Conservation (phyloP, 768 basidiomycete species). For the Gloeopeniophorella convolvens region DNA sequence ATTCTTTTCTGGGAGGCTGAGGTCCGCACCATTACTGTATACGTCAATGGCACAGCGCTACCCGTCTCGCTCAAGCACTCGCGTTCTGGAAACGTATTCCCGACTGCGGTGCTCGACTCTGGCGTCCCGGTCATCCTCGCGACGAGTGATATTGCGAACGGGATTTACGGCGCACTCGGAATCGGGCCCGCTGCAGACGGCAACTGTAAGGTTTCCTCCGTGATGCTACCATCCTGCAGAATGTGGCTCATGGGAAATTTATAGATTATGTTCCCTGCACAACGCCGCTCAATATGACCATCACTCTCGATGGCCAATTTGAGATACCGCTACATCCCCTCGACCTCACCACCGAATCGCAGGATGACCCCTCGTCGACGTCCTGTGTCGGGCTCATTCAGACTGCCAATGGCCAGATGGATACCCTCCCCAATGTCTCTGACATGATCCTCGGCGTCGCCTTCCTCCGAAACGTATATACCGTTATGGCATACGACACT, state of each 20-base stretch:
- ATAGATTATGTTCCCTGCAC: slow-evolving; percentile 71
- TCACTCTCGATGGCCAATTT: slow-evolving; percentile 53
- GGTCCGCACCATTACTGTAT: slow-evolving; percentile 55
- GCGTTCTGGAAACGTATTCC: slow-evolving; percentile 36
- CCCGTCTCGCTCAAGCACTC: slow-evolving; percentile 38
- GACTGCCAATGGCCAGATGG: slow-evolving; percentile 39
- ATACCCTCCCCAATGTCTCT: slow-evolving; percentile 34
- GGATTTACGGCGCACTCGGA: slow-evolving; percentile 70
- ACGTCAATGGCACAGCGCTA: slow-evolving; percentile 38
- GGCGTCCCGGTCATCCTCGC: slow-evolving; percentile 65
- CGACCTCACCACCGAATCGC: slow-evolving; percentile 53
- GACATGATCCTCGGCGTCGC: slow-evolving; percentile 79
- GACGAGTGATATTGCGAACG: slow-evolving; percentile 56
- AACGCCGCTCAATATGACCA: slow-evolving; percentile 63
- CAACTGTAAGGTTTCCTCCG: slow-evolving; percentile 46
- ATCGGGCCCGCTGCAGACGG: slow-evolving; percentile 53
- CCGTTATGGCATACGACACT: slow-evolving; percentile 60
- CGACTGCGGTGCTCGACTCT: slow-evolving; percentile 66
- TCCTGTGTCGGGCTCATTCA: slow-evolving; percentile 67
- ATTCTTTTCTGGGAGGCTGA: slow-evolving; percentile 57
- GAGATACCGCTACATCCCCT: slow-evolving; percentile 67
- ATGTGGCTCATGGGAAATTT: slow-evolving; percentile 13
- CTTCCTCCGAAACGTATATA: slow-evolving; percentile 71
- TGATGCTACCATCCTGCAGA: not conserved
- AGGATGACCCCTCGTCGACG: slow-evolving; percentile 34